Conservation (phyloP, 176 grass and related monocot species). For the Carex myosuroides region DNA sequence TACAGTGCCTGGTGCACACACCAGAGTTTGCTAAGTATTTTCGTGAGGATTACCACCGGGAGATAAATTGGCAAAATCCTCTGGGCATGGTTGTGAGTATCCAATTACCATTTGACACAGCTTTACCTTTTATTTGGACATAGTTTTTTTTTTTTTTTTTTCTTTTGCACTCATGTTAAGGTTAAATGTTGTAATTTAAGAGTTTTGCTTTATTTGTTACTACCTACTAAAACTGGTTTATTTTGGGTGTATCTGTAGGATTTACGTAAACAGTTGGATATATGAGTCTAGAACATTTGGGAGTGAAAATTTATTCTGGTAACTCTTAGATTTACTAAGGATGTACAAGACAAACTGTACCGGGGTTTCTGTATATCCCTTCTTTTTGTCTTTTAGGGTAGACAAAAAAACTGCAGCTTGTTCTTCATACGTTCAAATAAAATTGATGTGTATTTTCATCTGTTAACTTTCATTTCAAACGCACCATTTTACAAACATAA, state of each 20-base stretch:
- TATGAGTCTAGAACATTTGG: background rate
- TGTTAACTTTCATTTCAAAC: background rate
- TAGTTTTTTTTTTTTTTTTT: background rate
- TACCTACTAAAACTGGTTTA: background rate
- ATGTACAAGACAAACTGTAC: background rate
- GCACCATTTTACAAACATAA: background rate
- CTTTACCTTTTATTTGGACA: background rate
- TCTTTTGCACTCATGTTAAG: background rate
- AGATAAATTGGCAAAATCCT: slow-evolving; percentile 98
- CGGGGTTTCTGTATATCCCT: background rate
- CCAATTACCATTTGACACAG: slow-evolving; percentile 16
- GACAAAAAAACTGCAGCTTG: background rate
- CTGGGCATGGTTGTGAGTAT: slow-evolving; percentile 94
- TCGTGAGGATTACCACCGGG: slow-evolving; percentile 87
- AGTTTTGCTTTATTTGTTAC: background rate
- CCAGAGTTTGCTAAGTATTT: slow-evolving; percentile 95
- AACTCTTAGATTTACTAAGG: background rate
- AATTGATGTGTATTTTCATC: background rate
- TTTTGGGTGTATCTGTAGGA: background rate
- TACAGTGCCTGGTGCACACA: slow-evolving; percentile 98
- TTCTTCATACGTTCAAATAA: background rate
- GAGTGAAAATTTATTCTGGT: background rate
- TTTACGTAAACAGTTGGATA: background rate
- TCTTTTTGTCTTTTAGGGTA: background rate
- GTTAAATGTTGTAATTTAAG: background rate